Evolutionary conservation across 2,329 filamentous ascomycete genomes (phyloP), one percentile per base, ranked within the genome.

Genomic region (Penicillium sp.): DNA sequence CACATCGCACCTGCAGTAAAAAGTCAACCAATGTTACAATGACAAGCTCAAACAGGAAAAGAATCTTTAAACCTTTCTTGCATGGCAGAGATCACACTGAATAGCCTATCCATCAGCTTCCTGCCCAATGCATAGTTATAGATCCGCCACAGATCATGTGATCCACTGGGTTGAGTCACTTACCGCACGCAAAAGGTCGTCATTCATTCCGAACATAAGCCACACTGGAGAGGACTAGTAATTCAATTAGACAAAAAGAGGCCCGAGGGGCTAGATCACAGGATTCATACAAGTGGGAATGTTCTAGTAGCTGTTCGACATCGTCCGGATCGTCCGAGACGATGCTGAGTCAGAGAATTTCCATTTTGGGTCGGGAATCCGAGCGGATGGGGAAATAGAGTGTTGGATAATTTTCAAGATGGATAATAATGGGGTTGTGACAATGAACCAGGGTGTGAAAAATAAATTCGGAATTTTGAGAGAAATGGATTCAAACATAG

Each of bases 51-150:
- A 28, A 40, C n/a, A n/a, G 12, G 5, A 12, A 22, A 13, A 2
- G 0, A 10, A 54, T 5, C 10, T 1, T 22, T 6, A 10, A 1
- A 72, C 70, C 68, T 72, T 73, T 64, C 70, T 70, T 2, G 68
- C 60, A 62, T 72, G 59, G 56, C 71, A 73, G 6, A 65, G 55
- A 59, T 72, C 70, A 60, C 70, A 72, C 70, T 72, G 15, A 22
- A 47, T 47, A 38, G 33, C 28, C 33, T 30, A 53, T 26, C 28
- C 15, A 17, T 55, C 35, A 53, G 28, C 30, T 37, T 26, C 45
- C 7, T 28, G 13, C 7, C 15, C 15, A 9, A 28, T 49, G 24
- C 45, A 10, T 49, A 47, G n/a, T n/a, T n/a, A 49, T 49, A 49
- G 24, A 37, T 33, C 28, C 30, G 33, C 8, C n/a, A 15, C 13